These are phyloP conservation scores for Selenicereus undatus DNA, from an alignment of 148 eudicot genomes.

Conservation along the genomic window DNA sequence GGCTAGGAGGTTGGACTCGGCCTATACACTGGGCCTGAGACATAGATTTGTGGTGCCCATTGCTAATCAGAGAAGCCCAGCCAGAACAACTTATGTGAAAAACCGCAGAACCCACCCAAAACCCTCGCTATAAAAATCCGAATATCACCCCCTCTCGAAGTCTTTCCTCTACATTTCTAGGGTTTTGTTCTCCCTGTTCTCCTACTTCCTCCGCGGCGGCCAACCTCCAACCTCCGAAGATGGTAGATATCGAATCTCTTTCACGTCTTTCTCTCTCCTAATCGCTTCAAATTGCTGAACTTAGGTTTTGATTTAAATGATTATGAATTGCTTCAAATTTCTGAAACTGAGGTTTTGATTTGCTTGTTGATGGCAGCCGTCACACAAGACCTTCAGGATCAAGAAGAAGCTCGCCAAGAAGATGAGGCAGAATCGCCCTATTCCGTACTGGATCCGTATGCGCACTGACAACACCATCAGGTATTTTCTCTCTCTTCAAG, in stretches of 20 bases:
- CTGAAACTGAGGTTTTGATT: not conserved
- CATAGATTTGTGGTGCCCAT: too few relatives aligned
- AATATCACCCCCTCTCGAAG: not conserved
- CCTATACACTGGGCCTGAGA: too few relatives aligned
- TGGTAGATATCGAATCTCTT: not conserved
- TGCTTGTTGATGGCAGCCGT: conserved; percentile 35
- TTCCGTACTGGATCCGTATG: conserved; percentile 72
- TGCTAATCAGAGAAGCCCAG: too few relatives aligned
- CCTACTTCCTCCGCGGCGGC: not conserved
- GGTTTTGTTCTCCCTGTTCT: not conserved
- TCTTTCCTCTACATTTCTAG: not conserved
- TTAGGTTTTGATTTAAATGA: not conserved
- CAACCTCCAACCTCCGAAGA: not conserved
- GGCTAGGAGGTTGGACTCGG: too few relatives aligned
- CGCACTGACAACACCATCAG: conserved; percentile 67
- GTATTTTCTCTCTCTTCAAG: conserved; percentile 10
- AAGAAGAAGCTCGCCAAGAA: conserved; percentile 78
- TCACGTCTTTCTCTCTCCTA: not conserved
- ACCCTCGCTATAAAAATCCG: not conserved
- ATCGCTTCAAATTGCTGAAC: not conserved
- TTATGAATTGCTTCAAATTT: not conserved
- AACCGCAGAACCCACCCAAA: not conserved
- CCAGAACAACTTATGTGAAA: too few relatives aligned
- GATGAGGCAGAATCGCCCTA: conserved; percentile 74
- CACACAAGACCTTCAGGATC: conserved; percentile 63